Conservation (phyloP, 1,284 basidiomycete genomes). For the Trichosporon faecale region DNA sequence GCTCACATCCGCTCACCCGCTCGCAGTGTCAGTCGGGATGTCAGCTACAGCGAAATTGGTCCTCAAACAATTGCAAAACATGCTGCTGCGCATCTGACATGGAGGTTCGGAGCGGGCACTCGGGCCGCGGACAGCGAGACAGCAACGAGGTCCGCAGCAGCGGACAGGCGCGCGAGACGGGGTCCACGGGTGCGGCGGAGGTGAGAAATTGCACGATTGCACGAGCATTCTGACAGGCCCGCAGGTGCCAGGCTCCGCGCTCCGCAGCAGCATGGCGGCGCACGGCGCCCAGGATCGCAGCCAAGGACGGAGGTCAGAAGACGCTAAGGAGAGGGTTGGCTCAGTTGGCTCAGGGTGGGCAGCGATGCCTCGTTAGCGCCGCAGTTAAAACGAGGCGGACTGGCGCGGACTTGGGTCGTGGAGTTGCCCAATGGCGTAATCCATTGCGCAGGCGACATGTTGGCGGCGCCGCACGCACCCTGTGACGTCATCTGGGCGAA, state of each 20-base stretch:
- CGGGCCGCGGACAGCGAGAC: slow-evolving; percentile 2
- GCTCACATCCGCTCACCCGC: background rate
- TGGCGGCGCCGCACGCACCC: background rate
- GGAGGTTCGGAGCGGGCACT: background rate
- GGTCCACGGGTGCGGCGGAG: background rate
- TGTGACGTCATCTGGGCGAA: background rate
- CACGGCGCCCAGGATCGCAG: background rate
- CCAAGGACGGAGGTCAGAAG: background rate
- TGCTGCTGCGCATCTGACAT: background rate
- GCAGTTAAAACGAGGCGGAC: background rate
- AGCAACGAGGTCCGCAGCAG: background rate
- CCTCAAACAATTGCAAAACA: background rate
- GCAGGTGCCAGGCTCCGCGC: background rate
- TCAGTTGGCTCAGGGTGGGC: slow-evolving; percentile 3
- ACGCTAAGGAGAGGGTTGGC: background rate
- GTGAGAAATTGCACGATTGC: background rate
- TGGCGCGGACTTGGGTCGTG: background rate
- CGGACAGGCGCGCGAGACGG: background rate
- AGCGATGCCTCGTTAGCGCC: background rate
- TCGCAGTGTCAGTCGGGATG: background rate
- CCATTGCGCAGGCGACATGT: background rate
- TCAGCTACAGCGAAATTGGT: background rate
- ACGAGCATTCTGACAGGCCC: background rate
- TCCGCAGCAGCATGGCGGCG: background rate
- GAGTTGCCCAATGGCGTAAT: background rate